phyloP scores from a whole-genome alignment of 176 grass and related monocot genomes.

The Puccinellia tenuiflora region DNA sequence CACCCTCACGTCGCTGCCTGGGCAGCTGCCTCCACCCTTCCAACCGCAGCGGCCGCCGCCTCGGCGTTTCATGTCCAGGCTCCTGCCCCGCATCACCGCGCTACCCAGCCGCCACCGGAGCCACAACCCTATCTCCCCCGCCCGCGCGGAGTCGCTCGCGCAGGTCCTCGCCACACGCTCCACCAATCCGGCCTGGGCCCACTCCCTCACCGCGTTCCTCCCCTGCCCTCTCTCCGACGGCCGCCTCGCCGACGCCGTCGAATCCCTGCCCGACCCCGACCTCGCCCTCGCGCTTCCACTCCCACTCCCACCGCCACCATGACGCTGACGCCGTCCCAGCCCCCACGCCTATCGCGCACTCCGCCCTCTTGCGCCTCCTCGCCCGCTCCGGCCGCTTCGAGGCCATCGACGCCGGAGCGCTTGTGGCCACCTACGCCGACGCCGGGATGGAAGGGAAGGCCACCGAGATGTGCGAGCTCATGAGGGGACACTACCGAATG shows the following conservation, averaged over 20 bases:
- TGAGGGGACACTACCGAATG: conserved; percentile 15
- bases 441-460: conserved; percentile 24
- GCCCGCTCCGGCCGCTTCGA: conserved; percentile 28
- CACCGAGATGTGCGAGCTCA: conserved; percentile 20
- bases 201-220: conserved; percentile 28
- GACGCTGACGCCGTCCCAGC: background rate
- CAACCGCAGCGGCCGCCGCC: conserved; percentile 7
- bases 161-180: conserved; percentile 32
- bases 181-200: conserved; percentile 27
- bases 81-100: conserved; percentile 11
- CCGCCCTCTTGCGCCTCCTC: conserved; percentile 31
- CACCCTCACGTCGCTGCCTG: too few species aligned
- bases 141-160: conserved; percentile 25
- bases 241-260: conserved; percentile 36
- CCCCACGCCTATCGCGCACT: conserved; percentile 29
- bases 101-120: background rate
- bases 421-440: conserved; percentile 30
- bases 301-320: background rate
- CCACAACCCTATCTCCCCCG: background rate
- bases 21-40: background rate
- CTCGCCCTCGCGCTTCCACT: conserved; percentile 19
- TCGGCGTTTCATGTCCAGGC: conserved; percentile 14
- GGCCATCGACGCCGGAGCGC: background rate
- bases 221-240: conserved; percentile 40
- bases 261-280: conserved; percentile 19